Percentiles rank a stretch among this genome's conserved stretches.
phyloP scores from a whole-genome alignment of 2,329 filamentous ascomycete species.

The Purpureocillium takamizusanense region DNA sequence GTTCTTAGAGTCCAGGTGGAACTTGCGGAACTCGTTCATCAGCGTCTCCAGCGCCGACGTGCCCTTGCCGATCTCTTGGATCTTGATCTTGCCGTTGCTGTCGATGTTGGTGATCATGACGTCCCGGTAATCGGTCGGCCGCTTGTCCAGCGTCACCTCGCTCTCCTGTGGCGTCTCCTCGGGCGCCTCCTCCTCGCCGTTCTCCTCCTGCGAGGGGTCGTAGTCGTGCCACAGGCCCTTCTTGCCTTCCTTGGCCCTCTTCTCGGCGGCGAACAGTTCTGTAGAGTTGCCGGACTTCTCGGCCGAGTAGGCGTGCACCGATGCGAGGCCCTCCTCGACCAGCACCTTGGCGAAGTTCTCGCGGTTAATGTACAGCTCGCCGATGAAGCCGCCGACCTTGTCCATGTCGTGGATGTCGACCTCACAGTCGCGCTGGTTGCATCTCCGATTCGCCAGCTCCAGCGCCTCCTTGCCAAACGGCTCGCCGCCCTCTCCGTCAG shows the following conservation, averaged over 20 bases:
- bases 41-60: slow-evolving; percentile 77
- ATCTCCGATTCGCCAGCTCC: slow-evolving; percentile 80
- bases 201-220: slow-evolving; percentile 78
- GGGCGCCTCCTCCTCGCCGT: slow-evolving; percentile 40
- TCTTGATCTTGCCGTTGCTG: slow-evolving; percentile 70
- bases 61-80: slow-evolving; percentile 82
- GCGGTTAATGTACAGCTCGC: slow-evolving; percentile 83
- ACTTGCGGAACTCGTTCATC: slow-evolving; percentile 85
- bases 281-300: slow-evolving; percentile 87
- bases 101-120: slow-evolving; percentile 90
- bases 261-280: slow-evolving; percentile 81
- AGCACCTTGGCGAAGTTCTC: slow-evolving; percentile 93
- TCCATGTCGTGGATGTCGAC: slow-evolving; percentile 92
- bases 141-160: slow-evolving; percentile 53
- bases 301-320: slow-evolving; percentile 88
- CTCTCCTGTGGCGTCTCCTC: slow-evolving; percentile 39
- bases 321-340: slow-evolving; percentile 87
- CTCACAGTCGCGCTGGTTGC: slow-evolving; percentile 91
- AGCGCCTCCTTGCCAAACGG: slow-evolving; percentile 93
- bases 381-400: slow-evolving; percentile 96
- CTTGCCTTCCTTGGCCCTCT: slow-evolving; percentile 77
- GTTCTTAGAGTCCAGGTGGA: slow-evolving; percentile 81
- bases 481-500: slow-evolving; percentile 69
- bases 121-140: slow-evolving; percentile 77
- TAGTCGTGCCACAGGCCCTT: slow-evolving; percentile 92